Conservation (phyloP, 441 rosid species). For the Jatropha multifida region DNA sequence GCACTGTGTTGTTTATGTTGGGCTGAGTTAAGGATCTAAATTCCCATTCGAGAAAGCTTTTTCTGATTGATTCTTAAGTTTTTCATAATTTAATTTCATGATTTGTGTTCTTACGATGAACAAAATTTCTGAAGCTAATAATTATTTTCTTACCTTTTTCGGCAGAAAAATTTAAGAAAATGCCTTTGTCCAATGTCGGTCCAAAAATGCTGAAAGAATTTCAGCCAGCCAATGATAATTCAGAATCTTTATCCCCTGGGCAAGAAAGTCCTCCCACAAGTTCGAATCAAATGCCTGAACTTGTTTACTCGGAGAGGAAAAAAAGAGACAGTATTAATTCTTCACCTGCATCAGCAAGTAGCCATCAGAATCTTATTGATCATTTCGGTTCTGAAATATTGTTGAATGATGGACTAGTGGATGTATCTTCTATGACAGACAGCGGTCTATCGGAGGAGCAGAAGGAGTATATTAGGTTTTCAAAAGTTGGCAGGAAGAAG, state of each 20-base stretch:
- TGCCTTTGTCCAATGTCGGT: neutral
- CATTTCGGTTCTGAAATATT: slow-evolving; percentile 14
- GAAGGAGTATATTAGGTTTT: slow-evolving; percentile 31
- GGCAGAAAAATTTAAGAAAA: slow-evolving; percentile 6
- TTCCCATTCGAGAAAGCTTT: neutral
- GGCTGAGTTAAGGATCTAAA: neutral
- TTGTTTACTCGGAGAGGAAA: neutral
- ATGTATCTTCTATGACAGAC: slow-evolving; percentile 5
- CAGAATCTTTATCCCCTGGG: neutral
- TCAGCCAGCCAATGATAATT: slow-evolving; percentile 4
- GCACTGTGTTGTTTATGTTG: neutral
- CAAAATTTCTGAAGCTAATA: neutral
- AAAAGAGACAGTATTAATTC: neutral
- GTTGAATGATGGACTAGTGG: slow-evolving; percentile 15
- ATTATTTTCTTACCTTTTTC: neutral
- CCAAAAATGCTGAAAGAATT: neutral
- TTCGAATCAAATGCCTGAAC: neutral
- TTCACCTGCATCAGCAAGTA: slow-evolving; percentile 15
- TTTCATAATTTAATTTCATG: neutral
- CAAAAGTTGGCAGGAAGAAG: slow-evolving; percentile 32
- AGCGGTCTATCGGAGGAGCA: slow-evolving; percentile 32
- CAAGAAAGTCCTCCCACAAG: neutral
- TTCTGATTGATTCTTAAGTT: neutral
- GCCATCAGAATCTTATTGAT: neutral
- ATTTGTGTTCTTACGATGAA: neutral